phyloP scores from a whole-genome alignment of 805 yeast species.

The Teunomyces gatunensis region DNA sequence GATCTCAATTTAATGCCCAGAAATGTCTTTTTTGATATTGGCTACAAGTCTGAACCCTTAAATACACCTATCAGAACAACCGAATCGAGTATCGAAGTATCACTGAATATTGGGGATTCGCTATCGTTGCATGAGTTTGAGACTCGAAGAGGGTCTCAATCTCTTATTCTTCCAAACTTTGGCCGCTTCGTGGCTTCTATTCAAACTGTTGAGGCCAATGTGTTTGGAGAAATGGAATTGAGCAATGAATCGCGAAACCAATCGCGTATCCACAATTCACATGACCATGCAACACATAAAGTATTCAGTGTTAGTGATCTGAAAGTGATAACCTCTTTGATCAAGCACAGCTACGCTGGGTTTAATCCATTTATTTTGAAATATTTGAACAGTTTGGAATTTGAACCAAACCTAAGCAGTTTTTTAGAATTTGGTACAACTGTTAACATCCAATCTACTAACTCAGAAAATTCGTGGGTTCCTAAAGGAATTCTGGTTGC shows the following conservation, averaged over 20 bases:
- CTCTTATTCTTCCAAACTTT: conserved; percentile 30
- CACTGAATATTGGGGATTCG: conserved; percentile 9
- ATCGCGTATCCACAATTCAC: conserved; percentile 11
- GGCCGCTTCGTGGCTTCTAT: conserved; percentile 34
- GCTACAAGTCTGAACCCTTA: conserved; percentile 36
- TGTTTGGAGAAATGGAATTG: conserved; percentile 44
- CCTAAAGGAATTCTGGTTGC: conserved; percentile 60
- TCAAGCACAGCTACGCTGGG: conserved; percentile 65
- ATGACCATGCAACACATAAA: conserved; percentile 9
- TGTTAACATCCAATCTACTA: conserved; percentile 8
- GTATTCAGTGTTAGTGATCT: conserved; percentile 32
- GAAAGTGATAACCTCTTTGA: conserved; percentile 30
- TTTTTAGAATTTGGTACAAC: conserved; percentile 65
- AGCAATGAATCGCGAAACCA: conserved; percentile 24
- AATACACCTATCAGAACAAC: conserved; percentile 15
- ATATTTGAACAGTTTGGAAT: conserved; percentile 50
- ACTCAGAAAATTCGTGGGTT: conserved; percentile 1
- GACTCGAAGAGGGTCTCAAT: conserved; percentile 17
- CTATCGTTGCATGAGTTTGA: conserved; percentile 10
- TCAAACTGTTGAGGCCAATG: conserved; percentile 41
- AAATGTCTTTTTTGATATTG: conserved; percentile 37
- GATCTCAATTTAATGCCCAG: conserved; percentile 24
- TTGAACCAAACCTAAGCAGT: conserved; percentile 57
- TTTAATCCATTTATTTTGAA: conserved; percentile 58
- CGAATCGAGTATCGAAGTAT: conserved; percentile 17